Percentiles rank a stretch among this genome's conserved stretches.
These are phyloP conservation scores for Backusella liffmaniae DNA, from an alignment of 192 early-diverging fungal species.

Conservation along the genomic window DNA sequence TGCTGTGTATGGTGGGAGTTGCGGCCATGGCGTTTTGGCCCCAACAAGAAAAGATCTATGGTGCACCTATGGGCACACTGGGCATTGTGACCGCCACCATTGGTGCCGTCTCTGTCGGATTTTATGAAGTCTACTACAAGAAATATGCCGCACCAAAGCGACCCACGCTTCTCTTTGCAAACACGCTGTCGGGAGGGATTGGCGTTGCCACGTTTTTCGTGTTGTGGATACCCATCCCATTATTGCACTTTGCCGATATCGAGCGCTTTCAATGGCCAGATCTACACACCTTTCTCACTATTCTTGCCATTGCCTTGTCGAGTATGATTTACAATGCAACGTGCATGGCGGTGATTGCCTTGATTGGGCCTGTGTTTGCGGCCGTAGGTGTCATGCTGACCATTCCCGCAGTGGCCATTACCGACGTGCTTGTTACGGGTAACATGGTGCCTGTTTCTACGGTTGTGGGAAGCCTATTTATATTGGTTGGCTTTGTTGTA, in stretches of 20 bases:
- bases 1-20: slow-evolving; percentile 68
- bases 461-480: slow-evolving; percentile 49
- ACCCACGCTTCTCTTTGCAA: slow-evolving; percentile 67
- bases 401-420: slow-evolving; percentile 67
- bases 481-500: slow-evolving; percentile 54
- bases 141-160: slow-evolving; percentile 63
- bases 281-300: slow-evolving; percentile 45
- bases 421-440: slow-evolving; percentile 54
- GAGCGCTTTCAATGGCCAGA: slow-evolving; percentile 71
- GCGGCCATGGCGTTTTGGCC: slow-evolving; percentile 57
- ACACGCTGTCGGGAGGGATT: slow-evolving; percentile 68
- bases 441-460: slow-evolving; percentile 50
- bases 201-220: slow-evolving; percentile 65
- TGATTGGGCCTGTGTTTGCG: slow-evolving; percentile 70
- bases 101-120: slow-evolving; percentile 67
- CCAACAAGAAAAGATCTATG: not conserved
- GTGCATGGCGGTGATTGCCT: slow-evolving; percentile 74
- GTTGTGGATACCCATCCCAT: slow-evolving; percentile 72
- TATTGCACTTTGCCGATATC: slow-evolving; percentile 57
- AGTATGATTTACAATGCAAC: slow-evolving; percentile 77
- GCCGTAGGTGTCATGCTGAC: slow-evolving; percentile 81
- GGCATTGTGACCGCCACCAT: slow-evolving; percentile 62
- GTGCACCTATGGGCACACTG: not conserved
- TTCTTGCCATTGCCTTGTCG: slow-evolving; percentile 62
- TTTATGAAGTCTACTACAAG: slow-evolving; percentile 82